Evolutionary conservation across 169 alveolate species (phyloP), one percentile per base, ranked within the genome.

Genomic region (Cryptosporidium sp.): DNA sequence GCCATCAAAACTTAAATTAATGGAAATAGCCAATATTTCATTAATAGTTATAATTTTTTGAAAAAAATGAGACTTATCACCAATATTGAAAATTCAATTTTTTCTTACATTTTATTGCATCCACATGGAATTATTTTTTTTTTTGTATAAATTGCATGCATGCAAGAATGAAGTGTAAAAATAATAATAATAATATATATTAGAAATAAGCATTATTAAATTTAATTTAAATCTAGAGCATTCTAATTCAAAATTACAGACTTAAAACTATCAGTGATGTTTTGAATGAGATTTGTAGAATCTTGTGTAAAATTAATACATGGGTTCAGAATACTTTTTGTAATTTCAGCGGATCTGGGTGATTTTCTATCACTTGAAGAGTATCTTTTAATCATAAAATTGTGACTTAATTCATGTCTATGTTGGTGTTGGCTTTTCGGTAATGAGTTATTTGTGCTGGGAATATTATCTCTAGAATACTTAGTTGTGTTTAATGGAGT

Each of bases 221-320:
- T 9, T 51, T 18, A 23, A 23, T 35, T 5, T 55, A 23, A 26
- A 55, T n/a, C 37, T 55, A 55, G 3, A 29, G 26, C 33, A 33
- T 67, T 21, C 3, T 67, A 67, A 67, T 67, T 67, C 73, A 65
- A 65, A n/a, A 65, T 65, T 16, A 29, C 75, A 62, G 89, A 80
- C 35, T 62, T 80, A 43, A 80, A 62, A n/a, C 50, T 43, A 39
- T 80, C 89, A 26, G 89, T 65, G 48, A 80, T 80, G 26, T 41
- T 80, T 21, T 59, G 69, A 14, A 80, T 8, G 12, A 80, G 69
- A 39, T 61, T 61, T 12, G 89, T 33, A 10, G 89, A 80, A 0
- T 80, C 89, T 26, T 59, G 75, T 9, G 89, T 65, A n/a, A 80
- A 80, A 39, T 65, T 65, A 10, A 80, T 80, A 48, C 89, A 80